phyloP scores from a whole-genome alignment of 352 stramenopile species.

The Phytopythium cucurbitacearum region DNA sequence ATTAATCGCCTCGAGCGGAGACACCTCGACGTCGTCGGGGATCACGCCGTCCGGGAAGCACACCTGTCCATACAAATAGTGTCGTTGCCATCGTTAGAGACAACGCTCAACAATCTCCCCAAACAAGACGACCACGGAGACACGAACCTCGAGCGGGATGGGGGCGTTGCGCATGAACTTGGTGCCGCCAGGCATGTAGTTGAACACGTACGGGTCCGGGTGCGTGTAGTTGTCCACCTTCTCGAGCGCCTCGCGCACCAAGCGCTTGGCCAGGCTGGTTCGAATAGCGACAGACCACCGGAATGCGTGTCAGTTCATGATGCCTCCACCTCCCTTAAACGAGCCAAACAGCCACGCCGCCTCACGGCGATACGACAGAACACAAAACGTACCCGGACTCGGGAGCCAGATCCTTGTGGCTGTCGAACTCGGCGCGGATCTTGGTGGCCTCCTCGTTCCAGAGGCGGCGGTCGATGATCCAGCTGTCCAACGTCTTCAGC shows the following conservation, averaged over 20 bases:
- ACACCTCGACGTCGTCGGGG: conserved; percentile 83
- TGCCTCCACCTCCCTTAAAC: not conserved
- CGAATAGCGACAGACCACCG: conserved; percentile 18
- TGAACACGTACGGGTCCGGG: conserved; percentile 95
- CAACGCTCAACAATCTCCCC: conserved; percentile 1
- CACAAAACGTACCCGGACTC: conserved; percentile 42
- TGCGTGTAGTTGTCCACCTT: conserved; percentile 94
- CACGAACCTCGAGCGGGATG: conserved; percentile 79
- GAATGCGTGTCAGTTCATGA: conserved; percentile 9
- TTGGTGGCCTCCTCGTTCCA: conserved; percentile 94
- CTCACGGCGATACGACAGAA: not conserved
- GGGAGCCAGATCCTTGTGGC: conserved; percentile 48
- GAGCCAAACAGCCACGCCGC: not conserved
- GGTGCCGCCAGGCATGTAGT: conserved; percentile 97
- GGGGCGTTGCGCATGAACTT: conserved; percentile 99
- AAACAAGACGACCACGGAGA: conserved; percentile 26
- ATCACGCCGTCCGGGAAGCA: conserved; percentile 87
- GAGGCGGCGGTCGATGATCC: conserved; percentile 94
- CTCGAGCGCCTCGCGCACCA: conserved; percentile 89
- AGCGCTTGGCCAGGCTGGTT: conserved; percentile 65
- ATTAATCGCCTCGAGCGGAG: conserved; percentile 81
- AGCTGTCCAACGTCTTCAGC: conserved; percentile 92
- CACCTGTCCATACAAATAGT: conserved; percentile 18
- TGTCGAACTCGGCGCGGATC: conserved; percentile 92
- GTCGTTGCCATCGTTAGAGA: not conserved